These are phyloP conservation scores for Condylostoma magnum DNA, from an alignment of 169 alveolate species.

Conservation along the genomic window DNA sequence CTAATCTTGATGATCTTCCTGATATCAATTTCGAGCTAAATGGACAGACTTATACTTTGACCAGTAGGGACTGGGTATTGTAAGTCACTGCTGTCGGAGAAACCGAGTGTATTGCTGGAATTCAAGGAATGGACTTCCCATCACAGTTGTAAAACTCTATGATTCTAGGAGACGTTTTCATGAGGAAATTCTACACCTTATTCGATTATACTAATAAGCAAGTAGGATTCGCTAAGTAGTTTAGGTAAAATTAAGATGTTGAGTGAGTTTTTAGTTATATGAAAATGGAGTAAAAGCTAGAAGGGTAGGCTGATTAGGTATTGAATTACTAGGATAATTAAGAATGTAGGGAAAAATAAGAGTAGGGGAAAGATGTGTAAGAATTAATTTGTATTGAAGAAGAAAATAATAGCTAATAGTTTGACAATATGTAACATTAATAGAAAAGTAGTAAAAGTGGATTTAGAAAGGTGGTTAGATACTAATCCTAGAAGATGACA, in stretches of 20 bases:
- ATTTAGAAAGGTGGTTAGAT: too few relatives aligned
- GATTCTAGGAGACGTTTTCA: constrained; percentile 71
- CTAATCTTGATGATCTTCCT: constrained; percentile 45
- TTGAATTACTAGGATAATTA: too few relatives aligned
- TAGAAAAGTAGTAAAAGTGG: too few relatives aligned
- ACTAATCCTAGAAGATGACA: too few relatives aligned
- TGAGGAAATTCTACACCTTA: constrained; percentile 57
- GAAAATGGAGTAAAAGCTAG: too few relatives aligned
- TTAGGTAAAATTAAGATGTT: neutral
- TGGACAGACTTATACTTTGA: constrained; percentile 45
- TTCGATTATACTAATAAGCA: constrained; percentile 54
- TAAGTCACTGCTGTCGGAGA: constrained; percentile 39
- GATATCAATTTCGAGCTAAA: constrained; percentile 47
- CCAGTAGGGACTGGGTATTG: constrained; percentile 57
- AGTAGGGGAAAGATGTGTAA: too few relatives aligned
- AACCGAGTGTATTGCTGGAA: constrained; percentile 55
- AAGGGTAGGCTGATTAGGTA: too few relatives aligned
- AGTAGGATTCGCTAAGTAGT: constrained; percentile 55
- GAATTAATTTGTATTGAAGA: too few relatives aligned
- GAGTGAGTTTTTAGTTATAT: too few relatives aligned
- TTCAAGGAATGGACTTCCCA: constrained; percentile 28
- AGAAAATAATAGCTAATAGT: too few relatives aligned
- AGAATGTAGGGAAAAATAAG: too few relatives aligned
- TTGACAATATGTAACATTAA: too few relatives aligned
- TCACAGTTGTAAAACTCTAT: constrained; percentile 35